Evolutionary conservation across 352 stramenopile species (phyloP), one percentile per base, ranked within the genome.

Genomic region (Pythium brassicae): DNA sequence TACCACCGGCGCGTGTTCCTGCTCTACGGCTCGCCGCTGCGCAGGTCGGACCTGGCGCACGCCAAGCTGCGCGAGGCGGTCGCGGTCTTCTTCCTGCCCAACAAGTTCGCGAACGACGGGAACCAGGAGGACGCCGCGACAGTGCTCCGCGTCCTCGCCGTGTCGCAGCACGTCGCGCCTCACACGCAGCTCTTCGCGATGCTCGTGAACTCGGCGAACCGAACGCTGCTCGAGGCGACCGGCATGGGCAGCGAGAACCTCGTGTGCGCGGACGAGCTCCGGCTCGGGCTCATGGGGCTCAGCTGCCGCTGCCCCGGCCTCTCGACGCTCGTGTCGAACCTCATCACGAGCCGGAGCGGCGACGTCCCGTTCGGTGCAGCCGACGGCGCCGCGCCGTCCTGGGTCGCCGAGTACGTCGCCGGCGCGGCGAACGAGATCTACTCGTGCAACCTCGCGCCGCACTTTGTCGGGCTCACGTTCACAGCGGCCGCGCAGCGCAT

Each of bases 401-500:
- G 82, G 82, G 63, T 89, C 14, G 71, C 69, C 19, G 83, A 95
- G 67, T 95, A 95, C 60, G 72, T 93, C 20, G 71, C 69, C 8
- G 85, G 85, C 4, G 80, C 85, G 15, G 71, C 75, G 1, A 93
- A 92, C 29, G 83, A 95, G 50, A 95, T 95, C 50, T 92, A 93
- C 56, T 77, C 84, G 17, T 89, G 80, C 40, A 61, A 55, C 11
- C 50, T 94, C 8, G 71, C 71, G 5, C 61, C 57, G 1, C 71
- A 78, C 47, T 86, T 92, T 37, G 66, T 84, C 43, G 78, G 79
- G 12, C 67, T 86, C 62, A 91, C 83, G 42, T 95, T 95, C 60
- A 86, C 77, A 0, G 78, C 92, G 44, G 82, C 69, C 4, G 73
- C 78, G 4, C 70, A 87, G 58, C 69, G 71, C 5, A 86, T 95